Evolutionary conservation across 306 rosid genomes (phyloP), one percentile per base, ranked within the genome.

Genomic region (Castanea mollissima): DNA sequence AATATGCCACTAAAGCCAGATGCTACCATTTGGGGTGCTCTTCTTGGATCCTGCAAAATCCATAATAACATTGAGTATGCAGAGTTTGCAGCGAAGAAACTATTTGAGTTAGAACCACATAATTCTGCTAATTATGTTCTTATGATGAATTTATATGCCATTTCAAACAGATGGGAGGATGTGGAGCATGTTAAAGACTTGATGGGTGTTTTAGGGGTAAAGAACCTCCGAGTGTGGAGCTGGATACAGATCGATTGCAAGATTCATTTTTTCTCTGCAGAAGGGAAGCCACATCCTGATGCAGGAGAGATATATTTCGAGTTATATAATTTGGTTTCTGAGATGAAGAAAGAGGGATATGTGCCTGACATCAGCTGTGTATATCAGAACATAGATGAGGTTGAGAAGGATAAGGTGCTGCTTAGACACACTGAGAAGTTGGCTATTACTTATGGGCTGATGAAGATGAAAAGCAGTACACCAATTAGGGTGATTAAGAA

Each of bases 401-500:
- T 1, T 55, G 90, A 90, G 83, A 91, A 90, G 83, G 87, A 88
- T 82, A 86, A 90, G 83, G 65, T 85, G 82, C 83, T 89, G 49
- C 84, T 89, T 41, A 80, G 97, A 84, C 94, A 86, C 87, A 85
- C 97, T 4, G 94, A 90, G 85, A 92, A 92, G 85, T 76, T 88
- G 79, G 97, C 97, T 7, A 85, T 92, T 73, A 81, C 92, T 6
- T 90, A 85, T 83, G 94, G 89, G 80, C 56, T 92, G 71, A 84
- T 90, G 87, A 90, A 90, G 74, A 64, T 55, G 25, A 87, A 79
- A 75, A 54, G 75, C 38, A 84, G 87, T 60, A 83, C 80, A 57
- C 90, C 94, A 29, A 76, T 92, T 59, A 87, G 97, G 85, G 89
- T 89, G 64, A 85, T 86, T 71, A 91, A 86, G 84, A 91, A 89